Evolutionary conservation across 2,329 filamentous ascomycete species (phyloP), one percentile per base, ranked within the genome.

Genomic region (Arthrobotrys iridis): DNA sequence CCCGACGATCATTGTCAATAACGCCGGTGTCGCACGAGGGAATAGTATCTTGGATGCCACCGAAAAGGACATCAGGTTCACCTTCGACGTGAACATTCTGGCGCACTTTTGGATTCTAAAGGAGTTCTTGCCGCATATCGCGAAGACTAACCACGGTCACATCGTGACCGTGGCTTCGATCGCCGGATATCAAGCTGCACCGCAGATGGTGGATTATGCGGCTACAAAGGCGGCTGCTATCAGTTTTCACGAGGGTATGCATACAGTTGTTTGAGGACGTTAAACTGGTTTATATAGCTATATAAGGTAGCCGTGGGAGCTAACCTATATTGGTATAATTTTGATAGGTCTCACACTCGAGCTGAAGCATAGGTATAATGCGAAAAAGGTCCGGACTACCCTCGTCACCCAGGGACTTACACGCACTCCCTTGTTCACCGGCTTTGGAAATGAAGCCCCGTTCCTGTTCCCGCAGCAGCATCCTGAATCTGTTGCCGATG

Each of bases 1-100:
- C 55, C 90, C 90, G 0, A 92, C 89, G 0, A 83, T 93, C 75
- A 83, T 93, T 2, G 89, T 91, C 83, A 91, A 91, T 83, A 91
- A 91, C 79, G 90, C 90, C 6, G 90, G 89, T 74, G 85, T 90
- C 26, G 86, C 84, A 13, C 85, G 85, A 67, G 88, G 88, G 74
- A 87, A 87, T 77, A 86, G 85, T 3, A 85, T 93, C 77, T 84
- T 92, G 50, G 84, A 86, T 26, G 81, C 85, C 20, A 85, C 85
- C 0, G 86, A 89, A 59, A 83, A 83, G 18, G 86, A 89, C 77
- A 84, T 91, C 77, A 86, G 87, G 37, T 87, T 89, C 78, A 90
- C 89, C 59, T 91, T 92, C 81, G 88, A 89, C 72, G 88, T 93
- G 78, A 93, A 93, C 82, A 84, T 88, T 0, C 81, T 92, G 30